These are phyloP conservation scores for Gossypium laxum DNA, from an alignment of 441 rosid genomes.

Conservation along the genomic window DNA sequence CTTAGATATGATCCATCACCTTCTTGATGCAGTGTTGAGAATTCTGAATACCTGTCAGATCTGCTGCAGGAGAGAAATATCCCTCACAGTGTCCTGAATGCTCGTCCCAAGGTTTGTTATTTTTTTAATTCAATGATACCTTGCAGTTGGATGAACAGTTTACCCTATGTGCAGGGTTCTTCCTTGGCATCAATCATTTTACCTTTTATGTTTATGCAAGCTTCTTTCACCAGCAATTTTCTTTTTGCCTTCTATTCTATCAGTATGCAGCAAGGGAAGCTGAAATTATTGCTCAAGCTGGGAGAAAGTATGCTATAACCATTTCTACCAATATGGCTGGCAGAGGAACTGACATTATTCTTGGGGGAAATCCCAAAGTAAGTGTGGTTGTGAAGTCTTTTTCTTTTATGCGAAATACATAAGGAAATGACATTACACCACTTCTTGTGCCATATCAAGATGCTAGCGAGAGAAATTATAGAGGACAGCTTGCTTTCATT, in stretches of 20 bases:
- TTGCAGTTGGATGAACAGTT: conserved; percentile 5
- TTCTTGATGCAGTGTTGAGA: conserved; percentile 71
- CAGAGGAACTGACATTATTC: conserved; percentile 89
- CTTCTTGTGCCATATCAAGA: conserved; percentile 28
- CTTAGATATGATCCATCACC: conserved; percentile 7
- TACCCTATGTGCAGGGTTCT: conserved; percentile 1
- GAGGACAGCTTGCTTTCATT: conserved; percentile 73
- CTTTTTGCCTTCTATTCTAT: conserved; percentile 16
- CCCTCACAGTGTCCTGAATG: conserved; percentile 90
- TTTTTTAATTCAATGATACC: conserved; percentile 13
- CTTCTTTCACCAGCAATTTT: conserved; percentile 12
- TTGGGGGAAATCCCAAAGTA: conserved; percentile 95
- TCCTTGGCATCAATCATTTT: background rate
- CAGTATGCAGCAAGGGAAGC: conserved; percentile 97
- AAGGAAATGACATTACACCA: conserved; percentile 1
- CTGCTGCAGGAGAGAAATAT: conserved; percentile 66
- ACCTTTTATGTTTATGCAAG: background rate
- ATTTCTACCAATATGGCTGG: conserved; percentile 98
- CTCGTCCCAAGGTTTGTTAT: conserved; percentile 73
- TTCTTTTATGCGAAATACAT: conserved; percentile 6
- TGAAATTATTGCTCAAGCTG: conserved; percentile 87
- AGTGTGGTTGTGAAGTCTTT: conserved; percentile 13
- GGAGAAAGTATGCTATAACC: conserved; percentile 81
- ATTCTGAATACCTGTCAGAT: conserved; percentile 85
- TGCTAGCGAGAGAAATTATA: conserved; percentile 84